Conservation (phyloP, 2,329 filamentous ascomycete genomes). For the Neopestalotiopsis sp. region DNA sequence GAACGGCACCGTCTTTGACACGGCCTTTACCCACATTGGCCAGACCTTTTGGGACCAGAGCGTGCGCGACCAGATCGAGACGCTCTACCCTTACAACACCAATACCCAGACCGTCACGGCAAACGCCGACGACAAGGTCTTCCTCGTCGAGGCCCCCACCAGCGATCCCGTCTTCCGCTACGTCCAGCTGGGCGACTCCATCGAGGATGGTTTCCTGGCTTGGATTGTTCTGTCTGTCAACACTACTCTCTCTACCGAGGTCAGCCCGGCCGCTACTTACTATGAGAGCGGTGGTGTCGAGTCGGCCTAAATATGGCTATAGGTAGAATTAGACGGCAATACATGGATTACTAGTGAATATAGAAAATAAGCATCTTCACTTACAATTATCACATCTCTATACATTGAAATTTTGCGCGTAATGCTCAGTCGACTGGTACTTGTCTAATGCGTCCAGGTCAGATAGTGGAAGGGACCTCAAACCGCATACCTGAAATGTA, state of each 20-base stretch:
- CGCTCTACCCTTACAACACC: constrained; percentile 46
- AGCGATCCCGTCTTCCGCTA: constrained; percentile 62
- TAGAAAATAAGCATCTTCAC: no score
- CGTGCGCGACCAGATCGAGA: constrained; percentile 54
- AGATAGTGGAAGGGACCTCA: not conserved
- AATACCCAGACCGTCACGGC: constrained; percentile 49
- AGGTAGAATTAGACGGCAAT: no score
- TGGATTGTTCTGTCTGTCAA: constrained; percentile 57
- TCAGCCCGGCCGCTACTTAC: constrained; percentile 8
- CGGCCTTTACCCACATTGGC: constrained; percentile 60
- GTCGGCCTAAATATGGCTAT: not conserved
- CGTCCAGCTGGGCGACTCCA: constrained; percentile 57
- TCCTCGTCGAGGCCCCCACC: constrained; percentile 51
- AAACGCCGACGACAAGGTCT: constrained; percentile 57
- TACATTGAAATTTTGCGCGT: no score
- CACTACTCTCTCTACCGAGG: constrained; percentile 25
- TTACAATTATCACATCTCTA: no score
- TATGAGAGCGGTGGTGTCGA: constrained; percentile 13
- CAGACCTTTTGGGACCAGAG: constrained; percentile 66
- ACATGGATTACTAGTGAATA: no score
- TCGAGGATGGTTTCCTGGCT: constrained; percentile 53
- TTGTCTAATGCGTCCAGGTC: no score
- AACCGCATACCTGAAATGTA: not conserved
- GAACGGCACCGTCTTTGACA: constrained; percentile 53
- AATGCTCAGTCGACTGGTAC: no score